Evolutionary conservation across 2,329 filamentous ascomycete species (phyloP).

Genomic region (Herpotrichia juniperi): DNA sequence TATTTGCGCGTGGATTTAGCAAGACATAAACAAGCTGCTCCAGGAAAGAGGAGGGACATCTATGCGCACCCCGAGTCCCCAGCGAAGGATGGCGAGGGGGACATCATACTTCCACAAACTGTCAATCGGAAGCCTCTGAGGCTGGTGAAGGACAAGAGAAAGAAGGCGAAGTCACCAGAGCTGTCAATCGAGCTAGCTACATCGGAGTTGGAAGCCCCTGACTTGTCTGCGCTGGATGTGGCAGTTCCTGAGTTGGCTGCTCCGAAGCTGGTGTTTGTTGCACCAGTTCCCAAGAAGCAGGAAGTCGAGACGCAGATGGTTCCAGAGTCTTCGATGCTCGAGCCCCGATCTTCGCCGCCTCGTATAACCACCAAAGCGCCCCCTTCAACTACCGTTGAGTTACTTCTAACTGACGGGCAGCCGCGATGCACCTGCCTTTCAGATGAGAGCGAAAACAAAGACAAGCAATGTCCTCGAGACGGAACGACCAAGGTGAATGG

Average conservation of each 20-base stretch:
- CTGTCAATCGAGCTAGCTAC: background rate
- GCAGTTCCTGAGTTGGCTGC: background rate
- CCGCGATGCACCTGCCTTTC: constrained; percentile 12
- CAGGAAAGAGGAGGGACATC: constrained; percentile 12
- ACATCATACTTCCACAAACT: constrained; percentile 9
- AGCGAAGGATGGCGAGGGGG: constrained; percentile 14
- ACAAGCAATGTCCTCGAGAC: constrained; percentile 10
- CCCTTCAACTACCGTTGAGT: background rate
- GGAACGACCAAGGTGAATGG: constrained; percentile 4
- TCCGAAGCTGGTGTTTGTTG: background rate
- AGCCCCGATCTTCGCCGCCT: background rate
- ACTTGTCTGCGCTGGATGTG: background rate
- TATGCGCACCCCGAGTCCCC: constrained; percentile 30
- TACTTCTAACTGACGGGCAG: constrained; percentile 4
- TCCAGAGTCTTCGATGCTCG: background rate
- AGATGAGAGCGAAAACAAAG: constrained; percentile 1
- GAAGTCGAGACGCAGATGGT: background rate
- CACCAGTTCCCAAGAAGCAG: background rate
- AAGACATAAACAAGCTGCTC: background rate
- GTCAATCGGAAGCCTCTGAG: constrained; percentile 19
- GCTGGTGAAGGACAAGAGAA: constrained; percentile 11
- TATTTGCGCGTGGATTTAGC: constrained; percentile 2
- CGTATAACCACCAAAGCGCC: background rate
- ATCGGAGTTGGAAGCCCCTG: background rate
- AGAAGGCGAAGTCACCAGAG: background rate